Base-by-base conservation (phyloP, 208 protist species). In the Crithidia sp. region DNA sequence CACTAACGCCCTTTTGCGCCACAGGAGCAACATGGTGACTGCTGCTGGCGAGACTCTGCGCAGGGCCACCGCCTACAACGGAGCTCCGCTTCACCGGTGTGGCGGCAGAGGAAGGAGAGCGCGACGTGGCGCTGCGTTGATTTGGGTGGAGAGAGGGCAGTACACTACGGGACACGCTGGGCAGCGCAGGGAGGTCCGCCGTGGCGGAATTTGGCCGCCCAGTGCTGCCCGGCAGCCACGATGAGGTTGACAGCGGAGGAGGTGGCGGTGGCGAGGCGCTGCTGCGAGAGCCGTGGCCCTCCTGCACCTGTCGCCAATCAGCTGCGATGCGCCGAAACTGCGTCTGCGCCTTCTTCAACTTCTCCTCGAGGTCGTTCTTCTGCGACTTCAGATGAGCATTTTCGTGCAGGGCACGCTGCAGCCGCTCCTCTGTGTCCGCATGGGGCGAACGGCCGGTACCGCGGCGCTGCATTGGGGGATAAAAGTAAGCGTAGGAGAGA, bases 281-380 rank as follows among this genome's bases (percentile, higher is more conserved):
- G 14, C 19, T 43, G 49, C 8, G 7, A 3, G 19, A 12, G n/a
- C 16, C 17, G 61, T 41, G 43, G 12, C 52, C 49, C n/a, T 65
- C 57, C 49, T 67, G 64, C 7, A 54, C 50, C 44, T 44, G 81
- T 9, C 74, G 64, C 76, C 88, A 78, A 65, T 96, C 90, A 6
- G 72, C 75, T n/a, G 61, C 76, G n/a, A 96, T 71, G 47, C 82
- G 82, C 8, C 83, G 85, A 61, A 95, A 96, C 78, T 96, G 87
- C 39, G 85, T 87, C 67, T 90, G 83, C 58, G 93, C 72, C 7
- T 79, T 62, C 39, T 77, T 86, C 7, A 95, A 79, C 74, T 94
- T 95, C 8, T 90, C 87, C 55, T 83, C 71, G 41, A 87, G 60
- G 14, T 91, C 83, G 37, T 81, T 84, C 17, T 79, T 70, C 56